A percentile compares a stretch with the other conserved stretches of the same genome.
phyloP scores from a whole-genome alignment of 768 basidiomycete genomes.

The Dentipellis fragilis region DNA sequence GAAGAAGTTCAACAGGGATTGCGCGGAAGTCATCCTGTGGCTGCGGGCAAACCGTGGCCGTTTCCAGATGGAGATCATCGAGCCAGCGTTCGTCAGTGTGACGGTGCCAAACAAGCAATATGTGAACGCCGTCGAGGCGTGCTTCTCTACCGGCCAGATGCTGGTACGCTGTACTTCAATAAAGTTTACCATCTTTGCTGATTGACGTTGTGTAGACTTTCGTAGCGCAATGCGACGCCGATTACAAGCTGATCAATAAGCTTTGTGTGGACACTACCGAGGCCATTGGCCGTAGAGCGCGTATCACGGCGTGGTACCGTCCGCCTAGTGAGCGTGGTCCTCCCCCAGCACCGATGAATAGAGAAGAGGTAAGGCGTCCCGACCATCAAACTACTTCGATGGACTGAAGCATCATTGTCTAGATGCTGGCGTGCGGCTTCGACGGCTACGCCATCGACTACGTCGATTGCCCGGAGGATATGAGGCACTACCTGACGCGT shows the following conservation, averaged over 20 bases:
- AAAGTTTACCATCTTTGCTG: not conserved
- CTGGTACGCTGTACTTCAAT: constrained; percentile 33
- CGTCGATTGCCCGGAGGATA: constrained; percentile 63
- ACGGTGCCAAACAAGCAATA: constrained; percentile 54
- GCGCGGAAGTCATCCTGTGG: constrained; percentile 62
- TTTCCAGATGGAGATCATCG: constrained; percentile 78
- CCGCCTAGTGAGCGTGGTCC: constrained; percentile 27
- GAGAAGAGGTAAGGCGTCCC: constrained; percentile 39
- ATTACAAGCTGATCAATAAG: constrained; percentile 62
- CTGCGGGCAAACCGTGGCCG: constrained; percentile 49
- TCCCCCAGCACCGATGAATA: constrained; percentile 42
- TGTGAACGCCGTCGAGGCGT: constrained; percentile 64
- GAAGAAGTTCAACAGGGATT: constrained; percentile 42
- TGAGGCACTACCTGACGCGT: constrained; percentile 60
- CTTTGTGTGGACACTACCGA: constrained; percentile 54
- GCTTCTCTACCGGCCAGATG: constrained; percentile 48
- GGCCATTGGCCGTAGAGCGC: constrained; percentile 39
- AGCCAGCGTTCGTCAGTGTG: constrained; percentile 72
- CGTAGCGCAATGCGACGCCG: constrained; percentile 74
- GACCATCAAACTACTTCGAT: not conserved
- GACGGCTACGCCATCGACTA: constrained; percentile 80
- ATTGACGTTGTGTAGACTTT: constrained; percentile 48
- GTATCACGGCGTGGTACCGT: constrained; percentile 63
- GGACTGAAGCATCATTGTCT: constrained; percentile 36
- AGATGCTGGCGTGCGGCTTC: constrained; percentile 39